A percentile compares a stretch with the other conserved stretches of the same genome.
Conservation (phyloP, 164 flowering plant species). For the Sedum album region DNA sequence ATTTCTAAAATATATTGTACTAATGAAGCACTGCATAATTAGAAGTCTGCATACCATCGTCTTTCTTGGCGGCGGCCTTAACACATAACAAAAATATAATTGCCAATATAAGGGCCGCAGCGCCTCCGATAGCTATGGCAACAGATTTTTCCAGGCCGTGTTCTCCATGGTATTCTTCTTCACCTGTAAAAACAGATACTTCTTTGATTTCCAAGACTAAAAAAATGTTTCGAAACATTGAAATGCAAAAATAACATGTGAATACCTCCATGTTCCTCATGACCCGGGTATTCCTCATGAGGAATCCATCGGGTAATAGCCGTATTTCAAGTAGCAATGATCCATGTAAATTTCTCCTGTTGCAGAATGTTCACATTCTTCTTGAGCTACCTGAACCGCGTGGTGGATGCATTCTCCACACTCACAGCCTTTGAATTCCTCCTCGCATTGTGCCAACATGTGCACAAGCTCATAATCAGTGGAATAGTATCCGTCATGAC, state of each 20-base stretch:
- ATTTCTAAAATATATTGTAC: no score
- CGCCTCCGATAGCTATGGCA: background rate
- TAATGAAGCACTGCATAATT: no score
- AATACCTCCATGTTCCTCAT: no score
- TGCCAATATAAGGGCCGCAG: background rate
- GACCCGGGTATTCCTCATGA: background rate
- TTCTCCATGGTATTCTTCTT: background rate
- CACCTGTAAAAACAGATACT: background rate
- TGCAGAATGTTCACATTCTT: slow-evolving; percentile 18
- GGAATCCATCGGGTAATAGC: slow-evolving; percentile 16
- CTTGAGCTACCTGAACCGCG: slow-evolving; percentile 25
- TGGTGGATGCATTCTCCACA: slow-evolving; percentile 33
- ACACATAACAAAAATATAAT: no score
- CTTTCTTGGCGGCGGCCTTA: no score
- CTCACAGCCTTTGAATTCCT: slow-evolving; percentile 24
- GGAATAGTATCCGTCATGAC: slow-evolving; percentile 18
- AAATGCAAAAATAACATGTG: background rate
- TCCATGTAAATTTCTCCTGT: slow-evolving; percentile 29
- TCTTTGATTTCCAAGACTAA: no score
- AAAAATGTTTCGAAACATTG: background rate
- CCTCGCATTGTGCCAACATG: slow-evolving; percentile 37
- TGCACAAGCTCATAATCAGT: slow-evolving; percentile 15
- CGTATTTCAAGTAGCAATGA: slow-evolving; percentile 28
- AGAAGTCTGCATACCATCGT: no score
- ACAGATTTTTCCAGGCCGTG: background rate